phyloP scores from a whole-genome alignment of 257 asterid genomes.

The Scutellaria minor region DNA sequence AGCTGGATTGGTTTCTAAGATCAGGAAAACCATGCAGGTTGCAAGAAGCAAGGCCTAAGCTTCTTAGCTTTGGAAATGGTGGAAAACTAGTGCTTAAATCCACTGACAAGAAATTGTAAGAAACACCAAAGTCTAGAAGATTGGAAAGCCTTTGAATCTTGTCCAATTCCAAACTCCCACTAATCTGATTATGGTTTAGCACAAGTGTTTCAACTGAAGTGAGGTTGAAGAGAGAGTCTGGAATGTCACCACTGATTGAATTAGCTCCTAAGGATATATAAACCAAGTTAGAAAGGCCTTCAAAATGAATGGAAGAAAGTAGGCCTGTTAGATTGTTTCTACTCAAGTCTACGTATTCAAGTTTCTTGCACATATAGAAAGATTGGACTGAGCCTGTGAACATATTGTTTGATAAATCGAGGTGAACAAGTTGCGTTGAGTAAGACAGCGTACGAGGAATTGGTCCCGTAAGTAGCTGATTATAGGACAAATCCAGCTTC shows the following conservation, averaged over 20 bases:
- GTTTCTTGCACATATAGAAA: constrained; percentile 48
- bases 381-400: constrained; percentile 51
- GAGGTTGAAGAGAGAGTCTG: constrained; percentile 46
- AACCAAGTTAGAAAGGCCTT: constrained; percentile 41
- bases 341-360: constrained; percentile 37
- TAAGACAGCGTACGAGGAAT: constrained; percentile 33
- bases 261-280: constrained; percentile 42
- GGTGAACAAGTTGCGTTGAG: constrained; percentile 33
- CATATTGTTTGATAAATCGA: constrained; percentile 46
- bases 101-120: constrained; percentile 50
- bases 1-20: constrained; percentile 29
- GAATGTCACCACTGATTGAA: constrained; percentile 48
- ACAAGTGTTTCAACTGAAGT: constrained; percentile 42
- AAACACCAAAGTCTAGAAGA: constrained; percentile 56
- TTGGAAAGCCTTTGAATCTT: constrained; percentile 36
- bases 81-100: constrained; percentile 30
- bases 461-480: constrained; percentile 42
- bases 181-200: constrained; percentile 48
- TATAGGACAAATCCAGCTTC: constrained; percentile 43
- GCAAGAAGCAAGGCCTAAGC: constrained; percentile 59
- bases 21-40: constrained; percentile 47
- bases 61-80: constrained; percentile 31
- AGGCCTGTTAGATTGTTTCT: constrained; percentile 45
- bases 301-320: constrained; percentile 46
- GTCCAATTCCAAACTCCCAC: constrained; percentile 40